Percentiles rank a stretch among this genome's conserved stretches.
These are phyloP conservation scores for Ochetophila trinervis DNA, from an alignment of 306 rosid genomes.

Conservation along the genomic window DNA sequence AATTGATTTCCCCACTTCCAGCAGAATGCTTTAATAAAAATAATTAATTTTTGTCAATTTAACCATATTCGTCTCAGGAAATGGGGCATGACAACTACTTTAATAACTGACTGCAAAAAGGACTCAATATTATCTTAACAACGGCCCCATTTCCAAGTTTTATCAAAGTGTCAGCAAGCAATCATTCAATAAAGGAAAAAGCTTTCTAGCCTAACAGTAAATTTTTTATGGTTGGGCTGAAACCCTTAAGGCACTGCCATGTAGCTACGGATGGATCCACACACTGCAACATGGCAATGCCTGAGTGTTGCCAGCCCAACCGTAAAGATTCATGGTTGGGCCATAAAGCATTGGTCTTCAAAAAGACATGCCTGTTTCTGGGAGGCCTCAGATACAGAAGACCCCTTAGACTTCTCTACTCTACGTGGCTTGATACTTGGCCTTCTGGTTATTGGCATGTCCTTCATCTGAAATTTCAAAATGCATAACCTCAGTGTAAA, in stretches of 20 bases:
- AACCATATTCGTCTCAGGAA: neutral
- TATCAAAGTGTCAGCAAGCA: neutral
- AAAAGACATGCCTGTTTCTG: constrained; percentile 25
- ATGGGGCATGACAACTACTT: too few species aligned
- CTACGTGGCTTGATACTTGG: constrained; percentile 18
- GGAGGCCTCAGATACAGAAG: constrained; percentile 10
- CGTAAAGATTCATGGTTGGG: too few species aligned
- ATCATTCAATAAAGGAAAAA: neutral
- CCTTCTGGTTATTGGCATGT: constrained; percentile 21
- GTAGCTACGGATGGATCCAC: too few species aligned
- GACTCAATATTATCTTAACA: neutral
- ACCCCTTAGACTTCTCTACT: constrained; percentile 19
- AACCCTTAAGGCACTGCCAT: too few species aligned
- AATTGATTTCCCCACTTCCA: constrained; percentile 27
- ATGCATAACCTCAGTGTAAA: neutral
- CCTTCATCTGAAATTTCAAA: constrained; percentile 37
- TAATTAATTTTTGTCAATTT: constrained; percentile 8
- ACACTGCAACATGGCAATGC: too few species aligned
- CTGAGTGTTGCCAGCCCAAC: too few species aligned
- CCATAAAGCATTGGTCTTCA: too few species aligned
- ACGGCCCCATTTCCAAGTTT: neutral
- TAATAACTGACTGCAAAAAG: neutral
- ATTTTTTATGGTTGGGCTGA: too few species aligned
- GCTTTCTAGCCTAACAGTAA: too few species aligned
- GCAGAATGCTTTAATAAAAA: constrained; percentile 28